Base-by-base conservation (phyloP, 2,329 filamentous ascomycete genomes). In the Taxawa tesnikishii region DNA sequence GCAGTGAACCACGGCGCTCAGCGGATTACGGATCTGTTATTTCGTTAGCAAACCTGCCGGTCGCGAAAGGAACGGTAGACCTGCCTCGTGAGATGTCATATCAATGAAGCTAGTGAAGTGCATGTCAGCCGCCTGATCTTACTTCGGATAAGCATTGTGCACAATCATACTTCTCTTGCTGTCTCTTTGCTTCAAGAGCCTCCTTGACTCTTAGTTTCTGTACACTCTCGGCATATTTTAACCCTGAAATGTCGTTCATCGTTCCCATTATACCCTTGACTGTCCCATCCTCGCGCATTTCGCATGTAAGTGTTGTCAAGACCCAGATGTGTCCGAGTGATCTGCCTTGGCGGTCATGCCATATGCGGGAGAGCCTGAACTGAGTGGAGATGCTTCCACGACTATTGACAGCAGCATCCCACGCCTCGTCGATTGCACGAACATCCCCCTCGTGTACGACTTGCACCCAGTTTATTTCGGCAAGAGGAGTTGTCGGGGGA, bases 211-310 rank as follows among this genome's bases (percentile, higher is more conserved):
- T 49, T n/a, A 48, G 47, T n/a, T 54, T 50, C 26, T 63, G 54
- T 3, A 63, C 36, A 0, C 53, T 55, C 19, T 63, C 53, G 0
- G 58, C 60, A 49, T 55, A 62, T 26, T 62, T 62, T 6, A 61
- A 49, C n/a, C 58, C 53, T 0, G 58, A 62, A 12, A 64, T 62
- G 15, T 64, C 59, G 1, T 56, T 60, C 19, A 63, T 53, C 3
- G 57, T 59, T 2, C 58, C 59, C 46, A 60, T 58, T 5, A 62
- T 46, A 2, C 55, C 54, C 2, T 51, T 39, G 10, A 63, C 29
- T 0, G 48, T 43, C 0, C 57, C 59, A 3, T 55, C 50, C 0
- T 49, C 15, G 4, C 50, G 32, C 14, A 44, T 27, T 15, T 49
- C 43, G 14, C 45, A 43, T 33, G 42, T 40, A 3, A 36, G 33